Evolutionary conservation across 1,284 basidiomycete species (phyloP), one percentile per base, ranked within the genome.

Genomic region (Agaricales sp.): DNA sequence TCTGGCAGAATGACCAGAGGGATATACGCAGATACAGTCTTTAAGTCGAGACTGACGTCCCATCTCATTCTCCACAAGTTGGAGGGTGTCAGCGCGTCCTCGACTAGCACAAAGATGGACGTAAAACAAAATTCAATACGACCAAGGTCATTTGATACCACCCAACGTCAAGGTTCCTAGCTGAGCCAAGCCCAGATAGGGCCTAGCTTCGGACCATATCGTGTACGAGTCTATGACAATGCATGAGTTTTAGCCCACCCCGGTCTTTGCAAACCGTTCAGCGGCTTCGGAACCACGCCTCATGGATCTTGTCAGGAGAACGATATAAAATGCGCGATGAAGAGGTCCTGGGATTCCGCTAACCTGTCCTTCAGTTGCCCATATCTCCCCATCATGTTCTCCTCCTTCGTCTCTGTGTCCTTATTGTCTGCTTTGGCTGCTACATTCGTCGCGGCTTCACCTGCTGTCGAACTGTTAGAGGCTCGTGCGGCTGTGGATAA

Each of bases 121-220:
- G n/a, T n/a, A n/a, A n/a, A n/a, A n/a, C n/a, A n/a, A n/a, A n/a
- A n/a, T n/a, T n/a, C n/a, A n/a, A n/a, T n/a, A n/a, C 30, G 30
- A 35, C 30, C 30, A 35, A 35, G 30, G 30, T 35, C 30, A 11
- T n/a, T 35, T 35, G 30, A 51, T 19, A 21, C n/a, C 16, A 26
- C 18, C 16, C 50, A 51, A 47, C 52, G 49, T 52, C 47, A 52
- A 47, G 39, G 38, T 41, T 44, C 50, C 52, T 46, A 35, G 30
- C 11, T 8, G 30, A 8, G 30, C n/a, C 30, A 35, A 35, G 30
- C 30, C 30, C 8, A 11, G 30, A 35, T n/a, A 35, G n/a, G 30
- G 30, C 30, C 30, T 11, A n/a, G 30, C n/a, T n/a, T 35, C 30
- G 8, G 30, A 11, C 30, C 11, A 35, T 8, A 11, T 35, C n/a